Percentiles rank a stretch among this genome's conserved stretches.
phyloP scores from a whole-genome alignment of 179 eudicot genomes.

The Camellia oleifera region DNA sequence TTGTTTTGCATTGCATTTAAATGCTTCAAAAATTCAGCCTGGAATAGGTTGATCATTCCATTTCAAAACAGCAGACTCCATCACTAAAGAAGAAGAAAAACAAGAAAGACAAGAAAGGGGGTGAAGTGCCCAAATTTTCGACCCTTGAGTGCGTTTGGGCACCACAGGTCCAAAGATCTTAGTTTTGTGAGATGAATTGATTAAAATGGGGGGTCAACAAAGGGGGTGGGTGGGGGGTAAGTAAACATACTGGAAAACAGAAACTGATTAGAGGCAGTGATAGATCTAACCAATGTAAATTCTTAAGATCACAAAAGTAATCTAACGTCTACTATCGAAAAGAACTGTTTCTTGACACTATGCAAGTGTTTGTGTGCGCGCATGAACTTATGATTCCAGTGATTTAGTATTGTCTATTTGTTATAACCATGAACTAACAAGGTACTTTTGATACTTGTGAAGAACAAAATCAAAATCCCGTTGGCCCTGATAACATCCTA shows the following conservation, averaged over 20 bases:
- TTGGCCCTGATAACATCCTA: background rate
- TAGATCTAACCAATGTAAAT: background rate
- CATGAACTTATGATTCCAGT: background rate
- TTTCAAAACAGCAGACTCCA: background rate
- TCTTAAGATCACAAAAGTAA: background rate
- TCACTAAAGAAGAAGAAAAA: background rate
- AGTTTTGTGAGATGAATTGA: too few species aligned
- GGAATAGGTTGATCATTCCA: background rate
- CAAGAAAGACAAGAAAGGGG: background rate
- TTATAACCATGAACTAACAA: background rate
- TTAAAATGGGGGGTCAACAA: too few species aligned
- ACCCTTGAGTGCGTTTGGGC: too few species aligned
- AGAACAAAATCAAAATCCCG: background rate
- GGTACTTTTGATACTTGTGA: background rate
- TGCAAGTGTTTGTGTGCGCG: background rate
- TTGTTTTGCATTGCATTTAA: background rate
- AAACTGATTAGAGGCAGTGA: constrained; percentile 1
- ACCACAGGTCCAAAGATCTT: too few species aligned
- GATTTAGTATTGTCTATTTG: background rate
- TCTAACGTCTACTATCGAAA: background rate
- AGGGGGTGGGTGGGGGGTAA: background rate
- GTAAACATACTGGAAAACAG: background rate
- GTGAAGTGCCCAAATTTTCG: too few species aligned
- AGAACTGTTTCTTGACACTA: background rate
- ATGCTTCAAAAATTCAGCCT: constrained; percentile 14